These are phyloP conservation scores for Lepidium didymum DNA, from an alignment of 345 rosid genomes.

Conservation along the genomic window DNA sequence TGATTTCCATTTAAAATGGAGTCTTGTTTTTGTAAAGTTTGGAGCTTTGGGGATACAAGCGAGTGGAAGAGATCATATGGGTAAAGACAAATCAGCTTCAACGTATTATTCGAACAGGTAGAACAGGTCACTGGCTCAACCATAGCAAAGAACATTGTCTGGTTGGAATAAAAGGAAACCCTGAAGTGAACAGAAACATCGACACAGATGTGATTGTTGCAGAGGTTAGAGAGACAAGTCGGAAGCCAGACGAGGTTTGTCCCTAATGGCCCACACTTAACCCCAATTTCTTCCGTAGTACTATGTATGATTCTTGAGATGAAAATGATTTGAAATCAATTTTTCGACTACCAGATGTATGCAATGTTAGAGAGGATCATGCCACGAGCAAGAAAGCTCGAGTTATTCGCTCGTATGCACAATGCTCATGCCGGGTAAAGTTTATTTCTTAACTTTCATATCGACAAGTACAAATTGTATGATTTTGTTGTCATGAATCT, in stretches of 20 bases:
- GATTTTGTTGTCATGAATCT: neutral
- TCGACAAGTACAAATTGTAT: neutral
- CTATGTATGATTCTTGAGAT: neutral
- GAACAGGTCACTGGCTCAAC: conserved; percentile 99
- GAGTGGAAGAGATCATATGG: conserved; percentile 96
- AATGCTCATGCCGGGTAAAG: conserved; percentile 92
- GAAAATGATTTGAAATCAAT: neutral
- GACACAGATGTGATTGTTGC: conserved; percentile 98
- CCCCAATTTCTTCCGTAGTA: neutral
- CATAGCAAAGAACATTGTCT: conserved; percentile 99
- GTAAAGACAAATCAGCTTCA: conserved; percentile 96
- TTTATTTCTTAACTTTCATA: neutral
- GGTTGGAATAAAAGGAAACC: conserved; percentile 94
- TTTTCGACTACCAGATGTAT: conserved; percentile 62
- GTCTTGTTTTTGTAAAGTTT: conserved; percentile 34
- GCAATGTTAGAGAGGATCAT: conserved; percentile 95
- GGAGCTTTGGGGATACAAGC: conserved; percentile 96
- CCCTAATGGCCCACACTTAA: neutral
- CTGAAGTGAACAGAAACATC: conserved; percentile 88
- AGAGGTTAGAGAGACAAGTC: conserved; percentile 98
- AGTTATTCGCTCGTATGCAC: conserved; percentile 97
- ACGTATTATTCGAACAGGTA: conserved; percentile 93
- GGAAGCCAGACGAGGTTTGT: conserved; percentile 98
- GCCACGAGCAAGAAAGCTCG: conserved; percentile 91
- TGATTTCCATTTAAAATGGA: neutral